Base-by-base conservation (phyloP, 2,329 filamentous ascomycete species). In the Penicillium sp. region DNA sequence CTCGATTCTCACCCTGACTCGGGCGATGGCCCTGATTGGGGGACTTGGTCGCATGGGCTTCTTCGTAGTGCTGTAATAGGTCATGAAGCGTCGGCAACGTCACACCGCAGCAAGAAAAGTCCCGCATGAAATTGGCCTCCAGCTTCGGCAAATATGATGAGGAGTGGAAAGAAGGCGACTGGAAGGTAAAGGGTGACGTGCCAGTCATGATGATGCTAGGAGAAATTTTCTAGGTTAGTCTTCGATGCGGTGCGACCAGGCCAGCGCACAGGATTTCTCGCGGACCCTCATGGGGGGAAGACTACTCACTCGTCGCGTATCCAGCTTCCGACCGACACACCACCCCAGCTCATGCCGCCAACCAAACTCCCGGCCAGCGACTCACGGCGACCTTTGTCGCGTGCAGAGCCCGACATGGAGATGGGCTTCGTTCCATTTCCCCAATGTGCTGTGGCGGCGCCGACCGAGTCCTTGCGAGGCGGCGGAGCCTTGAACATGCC, bases 61-160 rank as follows among this genome's bases (percentile, higher is more conserved):
- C 92, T 72, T 98, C 93, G 67, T 96, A 98, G 70, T 98, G 93
- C 67, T 95, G 90, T 41, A 98, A 78, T 41, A 98, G 79, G 66
- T 97, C 93, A 73, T 98, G 93, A 60, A 98, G 81, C 44, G 91
- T 95, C 23, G 91, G 87, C 59, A 96, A 80, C 28, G 86, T 92
- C 63, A 89, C 82, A 63, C 90, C 90, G 73, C 93, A 98, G 75
- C 93, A 98, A 45, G 87, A 87, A 73, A 97, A 97, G 74, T 97
- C 91, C 71, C 87, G 87, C 89, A 97, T 95, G 70, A 96, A 98
- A 66, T 92, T 93, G 54, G 92, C 92, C 72, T 98, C 93, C 66
- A 96, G 83, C 71, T 95, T 96, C 8, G 91, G 92, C 1, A 96
- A 81, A 68, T 97, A 97, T 24, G 93, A 97, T 6, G 91, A 95